These are phyloP conservation scores for Parastagonospora nodorum DNA, from an alignment of 2,329 filamentous ascomycete species.

Conservation along the genomic window DNA sequence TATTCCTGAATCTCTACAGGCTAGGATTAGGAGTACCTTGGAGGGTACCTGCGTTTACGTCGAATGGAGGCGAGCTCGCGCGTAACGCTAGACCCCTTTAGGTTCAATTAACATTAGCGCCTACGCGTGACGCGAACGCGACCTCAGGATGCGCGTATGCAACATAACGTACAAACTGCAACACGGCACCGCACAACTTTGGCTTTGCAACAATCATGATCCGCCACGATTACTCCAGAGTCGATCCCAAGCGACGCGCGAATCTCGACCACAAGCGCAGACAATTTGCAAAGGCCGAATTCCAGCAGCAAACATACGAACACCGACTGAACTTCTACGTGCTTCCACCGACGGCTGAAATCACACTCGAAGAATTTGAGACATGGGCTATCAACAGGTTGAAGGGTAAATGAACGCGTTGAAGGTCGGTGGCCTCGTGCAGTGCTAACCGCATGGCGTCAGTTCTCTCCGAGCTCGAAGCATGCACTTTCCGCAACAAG, in stretches of 20 bases:
- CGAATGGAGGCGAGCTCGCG: too few relatives aligned
- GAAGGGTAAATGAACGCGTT: conserved; percentile 56
- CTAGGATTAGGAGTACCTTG: too few relatives aligned
- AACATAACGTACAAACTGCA: conserved; percentile 7
- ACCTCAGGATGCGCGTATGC: not conserved
- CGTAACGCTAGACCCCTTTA: too few relatives aligned
- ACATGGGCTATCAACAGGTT: conserved; percentile 97
- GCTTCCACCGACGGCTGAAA: conserved; percentile 86
- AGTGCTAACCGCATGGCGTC: conserved; percentile 10
- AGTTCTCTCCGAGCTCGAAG: conserved; percentile 89
- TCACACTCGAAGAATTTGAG: conserved; percentile 96
- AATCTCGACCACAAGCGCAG: conserved; percentile 80
- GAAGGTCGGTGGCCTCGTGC: not conserved
- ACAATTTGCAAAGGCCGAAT: conserved; percentile 80
- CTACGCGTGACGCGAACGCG: not conserved
- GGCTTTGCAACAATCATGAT: conserved; percentile 32
- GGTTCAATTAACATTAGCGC: not conserved
- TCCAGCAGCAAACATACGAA: conserved; percentile 78
- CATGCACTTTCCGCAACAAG: conserved; percentile 93
- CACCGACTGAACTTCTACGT: conserved; percentile 92
- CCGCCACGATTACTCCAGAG: conserved; percentile 48
- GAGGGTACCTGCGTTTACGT: too few relatives aligned
- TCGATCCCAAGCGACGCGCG: conserved; percentile 74
- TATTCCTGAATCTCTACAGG: too few relatives aligned
- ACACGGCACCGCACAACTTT: conserved; percentile 7